phyloP scores from a whole-genome alignment of 352 stramenopile genomes.

The Pythium inflatum region DNA sequence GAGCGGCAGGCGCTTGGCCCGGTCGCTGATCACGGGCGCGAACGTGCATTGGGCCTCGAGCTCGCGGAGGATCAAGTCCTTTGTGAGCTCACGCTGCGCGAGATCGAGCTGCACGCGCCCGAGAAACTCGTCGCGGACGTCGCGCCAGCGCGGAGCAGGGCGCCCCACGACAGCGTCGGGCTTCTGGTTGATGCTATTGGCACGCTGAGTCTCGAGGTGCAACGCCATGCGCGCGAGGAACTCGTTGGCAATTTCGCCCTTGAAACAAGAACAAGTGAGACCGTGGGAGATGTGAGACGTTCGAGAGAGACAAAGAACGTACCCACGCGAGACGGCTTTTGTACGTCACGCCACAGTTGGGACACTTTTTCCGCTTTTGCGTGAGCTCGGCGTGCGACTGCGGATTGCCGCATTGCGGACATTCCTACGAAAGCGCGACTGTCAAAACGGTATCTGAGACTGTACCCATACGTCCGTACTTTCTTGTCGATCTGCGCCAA shows the following conservation, averaged over 20 bases:
- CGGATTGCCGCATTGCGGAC: conserved; percentile 65
- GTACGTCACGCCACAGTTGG: conserved; percentile 76
- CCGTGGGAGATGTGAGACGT: not conserved
- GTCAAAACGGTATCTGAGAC: not conserved
- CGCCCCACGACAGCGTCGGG: not conserved
- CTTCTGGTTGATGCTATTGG: conserved; percentile 19
- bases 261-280: too few species aligned
- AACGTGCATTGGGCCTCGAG: conserved; percentile 65
- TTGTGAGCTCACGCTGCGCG: conserved; percentile 51
- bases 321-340: conserved; percentile 72
- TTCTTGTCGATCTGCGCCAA: conserved; percentile 73
- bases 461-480: conserved; percentile 17
- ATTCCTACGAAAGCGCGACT: conserved; percentile 41
- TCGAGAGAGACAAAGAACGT: conserved; percentile 13
- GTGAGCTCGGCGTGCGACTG: conserved; percentile 79
- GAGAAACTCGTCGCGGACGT: conserved; percentile 68
- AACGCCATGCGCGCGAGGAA: conserved; percentile 66
- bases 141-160: conserved; percentile 39
- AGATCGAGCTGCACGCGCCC: conserved; percentile 67
- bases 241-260: conserved; percentile 63
- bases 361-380: conserved; percentile 82
- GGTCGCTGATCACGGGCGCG: conserved; percentile 46
- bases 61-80: conserved; percentile 53
- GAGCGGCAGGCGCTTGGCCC: conserved; percentile 45
- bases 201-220: conserved; percentile 24